Evolutionary conservation across 257 asterid species (phyloP), one percentile per base, ranked within the genome.

Genomic region (Solanum medicagineum): DNA sequence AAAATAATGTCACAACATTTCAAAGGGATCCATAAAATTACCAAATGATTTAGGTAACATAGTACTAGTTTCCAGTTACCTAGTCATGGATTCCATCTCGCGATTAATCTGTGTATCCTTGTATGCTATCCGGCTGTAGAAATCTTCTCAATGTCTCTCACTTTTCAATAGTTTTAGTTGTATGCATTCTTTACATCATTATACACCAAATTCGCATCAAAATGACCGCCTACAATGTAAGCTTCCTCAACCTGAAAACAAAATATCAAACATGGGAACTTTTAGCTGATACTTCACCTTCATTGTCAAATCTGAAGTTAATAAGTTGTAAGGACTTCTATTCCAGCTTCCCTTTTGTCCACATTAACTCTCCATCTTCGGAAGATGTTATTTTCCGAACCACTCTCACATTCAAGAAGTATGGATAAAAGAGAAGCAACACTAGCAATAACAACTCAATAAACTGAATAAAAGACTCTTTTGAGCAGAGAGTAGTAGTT

Each of bases 171-270:
- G 29, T 79, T 26, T 32, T 6, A 79, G 83, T 79, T 79, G 49
- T 79, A 79, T 79, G 54, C 83, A 29, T 79, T 79, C 83, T 79
- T 79, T 79, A 79, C 66, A 79, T 53, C 83, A 79, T 79, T 79
- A 29, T 79, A 79, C 65, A 79, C 83, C 83, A 79, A 79, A 53
- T 53, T 79, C n/a, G 49, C 6, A 51, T 53, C 4, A 29, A 79
- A 26, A 40, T n/a, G 82, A 75, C 68, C 86, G 10, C 70, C 87
- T 90, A 89, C 26, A 84, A 66, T 70, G 88, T 87, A 83, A 85
- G 81, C 80, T 56, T 83, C 83, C 82, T 85, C 60, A 59, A 86
- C 91, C 94, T 89, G 90, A 80, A 65, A 55, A 81, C 32, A 51
- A 81, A 83, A 65, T 49, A 83, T 81, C 14, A 45, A 60, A 13